Base-by-base conservation (phyloP, 306 rosid species). In the Macrotyloma uniflorum region DNA sequence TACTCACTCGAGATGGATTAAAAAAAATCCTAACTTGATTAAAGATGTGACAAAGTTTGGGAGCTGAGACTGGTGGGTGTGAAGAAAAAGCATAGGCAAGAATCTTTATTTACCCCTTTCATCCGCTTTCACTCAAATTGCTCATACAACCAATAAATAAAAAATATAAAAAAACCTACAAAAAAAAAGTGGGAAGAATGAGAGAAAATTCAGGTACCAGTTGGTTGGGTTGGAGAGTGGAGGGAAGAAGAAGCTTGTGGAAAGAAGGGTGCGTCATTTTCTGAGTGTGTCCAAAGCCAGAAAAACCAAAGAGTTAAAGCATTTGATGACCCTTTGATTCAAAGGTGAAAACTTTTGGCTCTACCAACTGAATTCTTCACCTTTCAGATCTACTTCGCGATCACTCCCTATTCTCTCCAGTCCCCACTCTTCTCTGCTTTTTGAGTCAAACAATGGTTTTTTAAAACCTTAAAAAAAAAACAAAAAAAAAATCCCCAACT, bases 261-360 rank as follows among this genome's bases (percentile, higher is more conserved):
- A 95, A 95, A 86, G 72, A 89, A 67, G 98, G 91, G 70, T 83
- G 85, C 50, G 85, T 92, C 98, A 93, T 93, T 83, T 78, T 86
- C 47, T 36, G 74, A 58, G 68, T 58, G 66, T 51, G 42, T 53
- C 49, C 22, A 58, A 19, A 79, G 43, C 64, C 67, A 72, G 78
- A 73, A 49, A 65, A 70, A 66, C 75, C 18, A 67, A 63, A 78
- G 18, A 28, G 16, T 81, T 70, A 84, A 67, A 75, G 71, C 82
- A 82, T 78, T 74, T n/a, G 70, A 83, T n/a, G 54, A 10, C 73
- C 50, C 78, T 75, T 68, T 13, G 81, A 78, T 12, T 65, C 74
- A 79, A 82, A 77, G 83, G 45, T 65, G 74, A 53, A 54, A 67
- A n/a, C 87, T 80, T 80, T 79, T 84, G 69, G 18, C 19, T 57